Evolutionary conservation across 1,139 yeast genomes (phyloP).

Genomic region (Lodderomyces parapsilosis): DNA sequence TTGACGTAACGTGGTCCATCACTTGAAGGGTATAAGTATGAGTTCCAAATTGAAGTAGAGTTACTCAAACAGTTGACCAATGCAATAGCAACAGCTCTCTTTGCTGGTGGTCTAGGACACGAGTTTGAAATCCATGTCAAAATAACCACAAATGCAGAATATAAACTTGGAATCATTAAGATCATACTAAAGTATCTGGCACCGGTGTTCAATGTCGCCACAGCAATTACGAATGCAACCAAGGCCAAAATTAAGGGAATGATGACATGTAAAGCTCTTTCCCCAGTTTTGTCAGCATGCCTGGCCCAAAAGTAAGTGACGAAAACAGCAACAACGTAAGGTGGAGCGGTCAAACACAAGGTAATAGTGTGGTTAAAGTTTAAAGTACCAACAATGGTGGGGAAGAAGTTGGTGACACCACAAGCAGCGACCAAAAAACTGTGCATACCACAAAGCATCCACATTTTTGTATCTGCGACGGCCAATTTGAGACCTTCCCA

Average conservation of each 20-base stretch:
- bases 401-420: constrained; percentile 63
- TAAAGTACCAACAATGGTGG: constrained; percentile 56
- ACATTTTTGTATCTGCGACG: constrained; percentile 42
- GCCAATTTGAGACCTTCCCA: constrained; percentile 41
- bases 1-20: constrained; percentile 44
- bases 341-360: constrained; percentile 59
- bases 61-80: constrained; percentile 52
- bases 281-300: constrained; percentile 59
- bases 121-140: constrained; percentile 58
- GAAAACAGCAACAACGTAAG: constrained; percentile 54
- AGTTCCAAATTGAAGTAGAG: constrained; percentile 54
- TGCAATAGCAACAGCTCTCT: constrained; percentile 53
- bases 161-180: constrained; percentile 57
- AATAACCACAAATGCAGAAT: constrained; percentile 55
- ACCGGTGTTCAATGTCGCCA: constrained; percentile 53
- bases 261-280: constrained; percentile 52
- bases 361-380: constrained; percentile 50
- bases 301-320: constrained; percentile 54
- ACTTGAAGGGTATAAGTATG: constrained; percentile 45
- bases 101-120: constrained; percentile 52
- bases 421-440: constrained; percentile 55
- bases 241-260: constrained; percentile 45
- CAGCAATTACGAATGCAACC: constrained; percentile 52
- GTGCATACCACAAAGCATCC: constrained; percentile 45
- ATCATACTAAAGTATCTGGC: constrained; percentile 64